Percentiles rank a stretch among this genome's conserved stretches.
These are phyloP conservation scores for Ceratobasidium sp. DNA, from an alignment of 1,284 basidiomycete genomes.

Conservation along the genomic window DNA sequence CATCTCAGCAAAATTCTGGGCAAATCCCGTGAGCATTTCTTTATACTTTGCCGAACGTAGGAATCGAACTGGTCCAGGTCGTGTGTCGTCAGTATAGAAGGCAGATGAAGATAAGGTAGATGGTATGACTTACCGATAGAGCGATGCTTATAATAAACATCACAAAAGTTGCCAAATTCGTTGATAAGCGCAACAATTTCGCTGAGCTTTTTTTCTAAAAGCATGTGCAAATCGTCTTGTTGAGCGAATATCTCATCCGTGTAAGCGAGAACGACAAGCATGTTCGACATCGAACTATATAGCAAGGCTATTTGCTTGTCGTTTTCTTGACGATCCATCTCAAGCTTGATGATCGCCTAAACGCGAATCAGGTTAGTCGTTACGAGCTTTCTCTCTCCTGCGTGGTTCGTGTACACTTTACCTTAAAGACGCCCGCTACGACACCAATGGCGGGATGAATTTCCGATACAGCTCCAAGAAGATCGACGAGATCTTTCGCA, in stretches of 20 bases:
- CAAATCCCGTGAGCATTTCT: constrained; percentile 19
- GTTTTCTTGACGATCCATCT: constrained; percentile 35
- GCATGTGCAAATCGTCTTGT: constrained; percentile 4
- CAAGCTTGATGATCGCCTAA: constrained; percentile 23
- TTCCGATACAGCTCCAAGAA: constrained; percentile 25
- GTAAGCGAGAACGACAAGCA: constrained; percentile 33
- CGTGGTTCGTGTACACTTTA: neutral
- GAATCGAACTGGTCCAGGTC: constrained; percentile 9
- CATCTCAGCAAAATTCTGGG: neutral
- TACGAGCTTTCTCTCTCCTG: neutral
- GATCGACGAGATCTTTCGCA: constrained; percentile 27
- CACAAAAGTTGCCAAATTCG: constrained; percentile 33
- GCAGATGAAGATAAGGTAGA: neutral
- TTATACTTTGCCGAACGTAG: constrained; percentile 25
- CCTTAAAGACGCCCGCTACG: constrained; percentile 19
- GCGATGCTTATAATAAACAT: constrained; percentile 29
- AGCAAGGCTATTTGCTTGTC: constrained; percentile 20
- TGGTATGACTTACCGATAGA: constrained; percentile 3
- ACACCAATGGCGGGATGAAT: constrained; percentile 14
- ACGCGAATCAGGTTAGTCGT: neutral
- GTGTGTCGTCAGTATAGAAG: neutral
- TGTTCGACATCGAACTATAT: constrained; percentile 24
- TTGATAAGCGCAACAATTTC: constrained; percentile 19
- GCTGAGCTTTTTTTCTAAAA: constrained; percentile 10
- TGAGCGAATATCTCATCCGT: constrained; percentile 13